Base-by-base conservation (phyloP, 495 filamentous ascomycete genomes). In the Cudoniella acicularis region DNA sequence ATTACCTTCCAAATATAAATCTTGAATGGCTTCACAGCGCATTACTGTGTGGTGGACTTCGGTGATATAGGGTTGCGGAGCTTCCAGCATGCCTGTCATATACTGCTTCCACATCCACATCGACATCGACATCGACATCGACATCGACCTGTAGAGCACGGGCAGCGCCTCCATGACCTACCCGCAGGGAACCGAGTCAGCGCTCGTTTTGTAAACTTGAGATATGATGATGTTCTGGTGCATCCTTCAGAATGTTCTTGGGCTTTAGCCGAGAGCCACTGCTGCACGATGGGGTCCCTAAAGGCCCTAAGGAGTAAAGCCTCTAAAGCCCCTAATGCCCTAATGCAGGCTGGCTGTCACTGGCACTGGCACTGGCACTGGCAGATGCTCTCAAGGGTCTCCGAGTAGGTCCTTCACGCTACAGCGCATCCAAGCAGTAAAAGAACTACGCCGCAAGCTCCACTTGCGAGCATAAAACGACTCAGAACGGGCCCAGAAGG, bases 191-290 rank as follows among this genome's bases (percentile, higher is more conserved):
- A 25, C 11, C 48, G 20, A 50, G 20, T 50, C 48, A 23, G 48
- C 48, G 23, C 23, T 50, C 23, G 48, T n/a, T 13, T n/a, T 25
- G 20, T 25, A 25, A 50, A 46, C 43, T 17, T 21, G 43, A 46
- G 17, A 24, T 50, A 26, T 50, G 22, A 50, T 50, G 6, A 26
- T 23, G 8, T 17, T 8, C 13, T 9, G 48, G 25, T 13, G 48
- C 48, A 10, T 26, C 20, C 48, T 50, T 25, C 43, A 47, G 20
- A 47, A 47, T n/a, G n/a, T 9, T 47, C 43, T 17, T 47, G 8
- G 8, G 48, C 23, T 50, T 50, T 50, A 50, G 48, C 48, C 48
- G 48, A 50, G 48, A 50, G 48, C 10, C 48, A 50, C 48, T 10
- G 21, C 20, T 50, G 48, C 48, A 50, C 25, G 48, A 24, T 50